A percentile compares a stretch with the other conserved stretches of the same genome.
Evolutionary conservation across 1,139 yeast species (phyloP).

Genomic region (Yamadazyma dendronema): DNA sequence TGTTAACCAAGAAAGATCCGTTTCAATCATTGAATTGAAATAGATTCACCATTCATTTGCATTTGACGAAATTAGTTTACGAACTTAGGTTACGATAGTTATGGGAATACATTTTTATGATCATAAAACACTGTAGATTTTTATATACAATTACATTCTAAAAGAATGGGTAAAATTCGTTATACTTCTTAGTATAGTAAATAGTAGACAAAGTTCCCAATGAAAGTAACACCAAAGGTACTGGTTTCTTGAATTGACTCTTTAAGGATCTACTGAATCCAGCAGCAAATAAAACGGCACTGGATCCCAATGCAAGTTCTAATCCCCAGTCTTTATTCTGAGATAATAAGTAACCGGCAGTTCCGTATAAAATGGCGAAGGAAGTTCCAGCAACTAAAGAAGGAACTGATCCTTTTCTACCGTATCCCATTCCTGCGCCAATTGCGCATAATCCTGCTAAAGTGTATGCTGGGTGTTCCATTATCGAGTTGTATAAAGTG

Average conservation of each 20-base stretch:
- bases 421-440: conserved; percentile 74
- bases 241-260: conserved; percentile 61
- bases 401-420: conserved; percentile 73
- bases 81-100: background rate
- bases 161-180: conserved; percentile 50
- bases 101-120: background rate
- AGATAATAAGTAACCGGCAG: conserved; percentile 74
- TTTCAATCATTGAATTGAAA: conserved; percentile 29
- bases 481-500: conserved; percentile 10
- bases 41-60: conserved; percentile 5
- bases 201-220: conserved; percentile 66
- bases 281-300: conserved; percentile 62
- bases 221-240: conserved; percentile 65
- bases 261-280: conserved; percentile 69
- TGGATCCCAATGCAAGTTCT: conserved; percentile 74
- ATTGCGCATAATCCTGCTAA: conserved; percentile 70
- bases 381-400: conserved; percentile 78
- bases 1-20: conserved; percentile 20
- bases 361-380: conserved; percentile 66
- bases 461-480: conserved; percentile 81
- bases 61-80: background rate
- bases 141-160: no score
- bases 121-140: no score
- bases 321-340: conserved; percentile 78
- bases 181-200: conserved; percentile 72